phyloP scores from a whole-genome alignment of 129 eudicot genomes.

The Ambrosia trifida region DNA sequence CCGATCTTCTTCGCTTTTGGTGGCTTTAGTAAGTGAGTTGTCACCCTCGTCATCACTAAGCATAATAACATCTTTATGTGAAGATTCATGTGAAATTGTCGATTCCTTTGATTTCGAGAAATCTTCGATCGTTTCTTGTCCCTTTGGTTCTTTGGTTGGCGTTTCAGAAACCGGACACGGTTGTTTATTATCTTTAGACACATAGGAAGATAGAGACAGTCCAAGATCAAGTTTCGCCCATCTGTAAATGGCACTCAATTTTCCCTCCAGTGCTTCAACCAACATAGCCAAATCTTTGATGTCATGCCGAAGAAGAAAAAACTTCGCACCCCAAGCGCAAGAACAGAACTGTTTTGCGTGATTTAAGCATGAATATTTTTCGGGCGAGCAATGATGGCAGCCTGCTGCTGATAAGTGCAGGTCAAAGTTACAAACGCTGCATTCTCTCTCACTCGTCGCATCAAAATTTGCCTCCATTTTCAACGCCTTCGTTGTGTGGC shows the following conservation, averaged over 20 bases:
- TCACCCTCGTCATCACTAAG: constrained; percentile 91
- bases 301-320: constrained; percentile 88
- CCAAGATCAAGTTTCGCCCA: constrained; percentile 98
- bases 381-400: constrained; percentile 88
- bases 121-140: constrained; percentile 33
- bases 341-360: constrained; percentile 91
- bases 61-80: constrained; percentile 46
- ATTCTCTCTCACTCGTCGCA: constrained; percentile 87
- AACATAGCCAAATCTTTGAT: constrained; percentile 69
- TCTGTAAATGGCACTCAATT: constrained; percentile 88
- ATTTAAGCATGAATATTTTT: constrained; percentile 88
- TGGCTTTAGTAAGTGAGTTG: constrained; percentile 25
- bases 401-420: constrained; percentile 95
- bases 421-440: constrained; percentile 84
- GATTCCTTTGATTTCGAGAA: constrained; percentile 32
- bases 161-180: constrained; percentile 35
- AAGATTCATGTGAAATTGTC: constrained; percentile 25
- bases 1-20: constrained; percentile 41
- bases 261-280: constrained; percentile 98
- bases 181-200: constrained; percentile 58
- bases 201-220: constrained; percentile 64
- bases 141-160: constrained; percentile 34
- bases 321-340: constrained; percentile 83
- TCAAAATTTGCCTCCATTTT: constrained; percentile 93
- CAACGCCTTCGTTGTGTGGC: constrained; percentile 69